A percentile compares a stretch with the other conserved stretches of the same genome.
phyloP scores from a whole-genome alignment of 768 basidiomycete species.

The Suillus variegatus region DNA sequence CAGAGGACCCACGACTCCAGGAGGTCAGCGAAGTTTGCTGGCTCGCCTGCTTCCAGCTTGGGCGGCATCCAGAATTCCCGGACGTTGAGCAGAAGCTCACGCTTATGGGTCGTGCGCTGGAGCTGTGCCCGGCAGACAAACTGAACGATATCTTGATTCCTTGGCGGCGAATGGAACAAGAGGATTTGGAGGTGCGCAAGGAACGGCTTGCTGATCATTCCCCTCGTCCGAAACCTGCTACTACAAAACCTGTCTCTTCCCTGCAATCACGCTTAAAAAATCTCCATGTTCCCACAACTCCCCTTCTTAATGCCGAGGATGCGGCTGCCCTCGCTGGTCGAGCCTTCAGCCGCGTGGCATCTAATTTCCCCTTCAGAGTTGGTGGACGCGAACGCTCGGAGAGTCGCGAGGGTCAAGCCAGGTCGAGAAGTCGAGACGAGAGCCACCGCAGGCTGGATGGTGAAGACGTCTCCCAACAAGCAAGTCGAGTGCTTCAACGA shows the following conservation, averaged over 20 bases:
- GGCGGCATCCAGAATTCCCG: constrained; percentile 74
- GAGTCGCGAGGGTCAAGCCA: constrained; percentile 19
- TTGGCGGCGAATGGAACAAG: constrained; percentile 77
- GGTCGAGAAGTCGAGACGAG: constrained; percentile 41
- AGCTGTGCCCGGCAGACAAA: constrained; percentile 82
- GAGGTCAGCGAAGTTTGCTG: constrained; percentile 85
- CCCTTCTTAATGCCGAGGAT: constrained; percentile 71
- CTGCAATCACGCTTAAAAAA: constrained; percentile 63
- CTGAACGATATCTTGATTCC: constrained; percentile 74
- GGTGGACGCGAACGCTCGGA: constrained; percentile 39
- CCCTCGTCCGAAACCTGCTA: constrained; percentile 19
- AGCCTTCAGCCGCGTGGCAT: constrained; percentile 77
- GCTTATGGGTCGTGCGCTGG: constrained; percentile 78
- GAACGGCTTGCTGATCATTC: constrained; percentile 36
- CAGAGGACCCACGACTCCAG: constrained; percentile 43
- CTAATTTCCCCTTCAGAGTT: constrained; percentile 71
- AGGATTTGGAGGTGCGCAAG: constrained; percentile 54
- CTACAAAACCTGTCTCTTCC: constrained; percentile 47
- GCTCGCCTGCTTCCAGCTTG: constrained; percentile 88
- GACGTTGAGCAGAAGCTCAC: constrained; percentile 67
- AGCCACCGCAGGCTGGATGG: constrained; percentile 44
- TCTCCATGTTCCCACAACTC: constrained; percentile 69
- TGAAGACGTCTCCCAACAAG: constrained; percentile 72
- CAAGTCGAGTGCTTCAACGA: constrained; percentile 76
- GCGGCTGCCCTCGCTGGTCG: constrained; percentile 77